Evolutionary conservation across 2,329 filamentous ascomycete species (phyloP), one percentile per base, ranked within the genome.

Genomic region (Westerdykella ornata): DNA sequence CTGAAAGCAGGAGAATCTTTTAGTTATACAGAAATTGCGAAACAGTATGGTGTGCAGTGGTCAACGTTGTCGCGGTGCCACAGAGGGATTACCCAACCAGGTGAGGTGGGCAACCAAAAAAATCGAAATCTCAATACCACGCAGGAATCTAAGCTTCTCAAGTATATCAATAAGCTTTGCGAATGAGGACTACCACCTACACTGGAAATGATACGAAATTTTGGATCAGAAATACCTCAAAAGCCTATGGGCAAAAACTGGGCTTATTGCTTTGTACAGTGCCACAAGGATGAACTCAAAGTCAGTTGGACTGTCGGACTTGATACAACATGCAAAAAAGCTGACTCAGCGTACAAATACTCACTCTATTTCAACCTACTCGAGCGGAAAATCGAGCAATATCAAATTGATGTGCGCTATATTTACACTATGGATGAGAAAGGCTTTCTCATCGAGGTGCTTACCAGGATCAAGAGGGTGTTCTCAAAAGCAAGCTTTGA

Each of bases 321-420:
- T 3, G 49, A 60, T 34, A n/a, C 15, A 13, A 38, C 29, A 28
- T 34, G 52, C 16, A 29, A 56, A 15, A 45, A 49, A 32, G 54
- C 48, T 42, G 42, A 60, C 42, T 51, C 32, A 40, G 26, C 12
- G 8, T 7, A 28, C 16, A 46, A 52, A 39, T 56, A 54, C 39
- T 39, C 19, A 17, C 34, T 37, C 7, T 54, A 53, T 16, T 57
- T 57, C 38, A 31, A 30, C 11, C 26, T 29, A 8, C 26, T 29
- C 8, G 8, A n/a, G 8, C 26, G n/a, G 8, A 29, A 29, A 29
- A 29, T 29, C 26, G n/a, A 8, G 8, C 8, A 29, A 29, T 29
- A 29, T n/a, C 8, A 29, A 8, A 29, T 29, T 29, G 26, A 29
- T 8, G 26, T n/a, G 8, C 26, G 26, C 26, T n/a, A 29, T 29